Evolutionary conservation across 108 stramenopile species (phyloP), one percentile per base, ranked within the genome.

Genomic region (Cyclotella baltica): DNA sequence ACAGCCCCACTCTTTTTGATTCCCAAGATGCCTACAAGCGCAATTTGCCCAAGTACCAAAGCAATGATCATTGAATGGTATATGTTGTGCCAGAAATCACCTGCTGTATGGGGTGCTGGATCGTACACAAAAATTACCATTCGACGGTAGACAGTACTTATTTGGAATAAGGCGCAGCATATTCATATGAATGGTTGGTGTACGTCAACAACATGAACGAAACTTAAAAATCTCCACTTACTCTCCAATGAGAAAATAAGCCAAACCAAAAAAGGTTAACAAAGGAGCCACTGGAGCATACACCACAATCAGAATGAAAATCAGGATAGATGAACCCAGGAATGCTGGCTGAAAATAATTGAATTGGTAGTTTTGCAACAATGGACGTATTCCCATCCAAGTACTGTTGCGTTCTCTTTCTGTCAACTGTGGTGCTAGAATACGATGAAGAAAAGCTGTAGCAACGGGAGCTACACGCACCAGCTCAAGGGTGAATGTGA

Each of bases 231-330:
- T n/a, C n/a, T n/a, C n/a, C n/a, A 43, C 40, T 43, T 13, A 43
- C 40, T 55, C 53, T 55, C 53, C 53, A 25, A 55, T 55, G 19
- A 55, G 53, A 55, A 55, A 55, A 25, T 55, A 55, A n/a, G 23
- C 19, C 53, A 55, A 23, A 15, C 53, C 53, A 55, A 55, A 55
- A 19, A 23, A 55, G 5, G 53, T 55, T 19, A 55, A 19, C 53
- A 55, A 55, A 15, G 53, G 53, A n/a, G 53, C 19, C 6, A 55
- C 23, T 10, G 53, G 53, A 23, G 53, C 53, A 20, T 55, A 55
- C 5, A 55, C 53, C 5, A 55, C 23, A n/a, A 55, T 25, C 19
- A 55, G 23, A 25, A 55, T 19, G 19, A 55, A 55, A 6, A 55
- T 25, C 19, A 55, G 19, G 23, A 55, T 55, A 19, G 22, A n/a